Evolutionary conservation across 2,329 filamentous ascomycete genomes (phyloP).

Genomic region (Pseudocercospora fuligena): DNA sequence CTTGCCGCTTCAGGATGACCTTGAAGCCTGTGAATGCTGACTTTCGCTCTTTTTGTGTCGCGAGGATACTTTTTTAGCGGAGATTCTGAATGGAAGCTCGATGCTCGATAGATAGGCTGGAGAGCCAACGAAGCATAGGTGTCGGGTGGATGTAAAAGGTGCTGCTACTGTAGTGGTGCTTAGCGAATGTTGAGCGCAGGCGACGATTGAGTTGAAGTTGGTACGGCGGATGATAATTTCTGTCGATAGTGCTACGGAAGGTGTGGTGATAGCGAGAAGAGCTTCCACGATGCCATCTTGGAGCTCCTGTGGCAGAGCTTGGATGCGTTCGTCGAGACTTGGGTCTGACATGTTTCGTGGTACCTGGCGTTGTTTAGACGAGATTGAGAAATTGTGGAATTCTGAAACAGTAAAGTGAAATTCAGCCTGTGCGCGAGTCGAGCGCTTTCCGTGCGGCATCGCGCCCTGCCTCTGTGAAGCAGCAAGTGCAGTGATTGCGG

Average conservation of each 20-base stretch:
- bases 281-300: conserved; percentile 13
- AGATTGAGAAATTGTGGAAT: conserved; percentile 10
- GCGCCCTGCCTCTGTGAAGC: no score
- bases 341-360: background rate
- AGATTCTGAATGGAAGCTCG: no score
- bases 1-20: no score
- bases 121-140: no score
- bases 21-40: no score
- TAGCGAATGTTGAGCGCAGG: background rate
- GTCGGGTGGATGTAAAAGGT: no score
- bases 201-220: background rate
- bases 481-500: no score
- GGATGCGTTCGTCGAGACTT: background rate
- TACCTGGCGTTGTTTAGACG: background rate
- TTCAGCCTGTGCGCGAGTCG: no score
- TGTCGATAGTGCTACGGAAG: conserved; percentile 1
- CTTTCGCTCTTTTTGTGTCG: no score
- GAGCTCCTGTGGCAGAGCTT: conserved; percentile 11
- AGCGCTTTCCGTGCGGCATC: no score
- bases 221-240: background rate
- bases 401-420: background rate
- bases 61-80: no score
- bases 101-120: no score
- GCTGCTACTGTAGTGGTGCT: background rate
- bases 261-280: background rate